Base-by-base conservation (phyloP, 176 grass and related monocot species). In the Oryza glumipatula region DNA sequence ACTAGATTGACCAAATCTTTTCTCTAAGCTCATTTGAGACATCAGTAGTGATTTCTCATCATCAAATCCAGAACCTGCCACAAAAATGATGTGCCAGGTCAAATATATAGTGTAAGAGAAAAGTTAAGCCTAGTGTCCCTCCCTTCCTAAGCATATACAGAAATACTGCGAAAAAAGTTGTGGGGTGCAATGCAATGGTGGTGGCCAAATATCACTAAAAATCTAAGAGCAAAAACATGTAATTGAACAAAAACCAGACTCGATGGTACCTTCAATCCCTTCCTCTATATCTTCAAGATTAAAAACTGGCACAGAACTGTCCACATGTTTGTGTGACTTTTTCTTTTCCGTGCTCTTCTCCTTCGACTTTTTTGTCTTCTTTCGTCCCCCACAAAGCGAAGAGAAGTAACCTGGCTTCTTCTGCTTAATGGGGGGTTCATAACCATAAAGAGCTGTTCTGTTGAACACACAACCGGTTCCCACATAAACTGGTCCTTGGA, bases 271-370 rank as follows among this genome's bases (percentile, higher is more conserved):
- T 98, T 98, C 96, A 28, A 95, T 61, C 13, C 96, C 96, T 76
- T 98, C 95, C 80, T 98, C 96, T 84, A 98, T 98, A 86, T 98
- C 93, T 90, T 98, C 96, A 44, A 98, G 93, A 84, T 98, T 98
- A 84, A 98, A 98, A 78, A 94, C 89, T 66, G 96, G 96, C 43
- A 98, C 87, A 66, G 91, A 92, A 82, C 91, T 95, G 80, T 95
- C 96, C 43, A 86, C 85, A 67, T 95, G 89, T 76, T 89, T 98
- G 80, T 92, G 87, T 82, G 96, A 95, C 63, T 88, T 95, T 77
- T 97, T 98, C 87, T 93, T 98, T 35, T 95, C 93, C n/a, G 89
- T 78, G 43, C 85, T 84, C 64, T 93, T 95, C 68, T 87, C 92
- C 51, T 75, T 92, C 78, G 89, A 95, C 58, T 95, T 95, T 66